Base-by-base conservation (phyloP, 352 stramenopile genomes). In the Pythium volutum region DNA sequence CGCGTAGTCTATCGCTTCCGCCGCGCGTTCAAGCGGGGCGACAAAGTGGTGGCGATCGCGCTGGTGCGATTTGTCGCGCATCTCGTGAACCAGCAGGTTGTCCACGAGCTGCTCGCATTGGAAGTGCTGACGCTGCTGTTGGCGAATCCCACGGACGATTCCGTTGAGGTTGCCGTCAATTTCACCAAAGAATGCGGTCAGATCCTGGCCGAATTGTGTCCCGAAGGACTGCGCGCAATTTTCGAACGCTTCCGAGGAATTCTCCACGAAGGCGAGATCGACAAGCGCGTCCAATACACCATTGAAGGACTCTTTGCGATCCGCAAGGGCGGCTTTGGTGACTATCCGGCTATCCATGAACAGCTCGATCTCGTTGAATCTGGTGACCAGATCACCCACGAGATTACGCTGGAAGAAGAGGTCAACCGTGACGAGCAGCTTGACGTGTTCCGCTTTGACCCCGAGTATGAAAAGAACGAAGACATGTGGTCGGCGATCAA, bases 321-420 rank as follows among this genome's bases (percentile, higher is more conserved):
- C 60, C 90, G 96, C 41, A 99, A 98, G 63, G 89, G 80, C 18
- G 88, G 87, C 0, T 99, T 99, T 69, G 80, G 74, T 0, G 95
- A 98, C 55, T 98, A 98, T 75, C 96, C 96, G 0, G 92, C 87
- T 0, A 79, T 99, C 6, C 80, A 97, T 36, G 76, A 97, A 38
- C 84, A 99, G 67, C 77, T 99, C 50, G 97, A 99, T 75, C 68
- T 99, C 15, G 97, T 99, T 8, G 97, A 99, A 73, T 84, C 86
- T 0, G 96, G 98, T 14, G 98, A 99, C 70, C 97, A 99, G 80
- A 99, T 99, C 66, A 99, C 96, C 0, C 98, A 99, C 71, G 95
- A 99, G 63, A 87, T 98, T 38, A 88, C 88, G 27, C 76, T 99
- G 42, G 96, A 99, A 64, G 97, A 99, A 64, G 88, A 97, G 26